Evolutionary conservation across 805 yeast species (phyloP), one percentile per base, ranked within the genome.

Genomic region (Zygoascus flipseniorum): DNA sequence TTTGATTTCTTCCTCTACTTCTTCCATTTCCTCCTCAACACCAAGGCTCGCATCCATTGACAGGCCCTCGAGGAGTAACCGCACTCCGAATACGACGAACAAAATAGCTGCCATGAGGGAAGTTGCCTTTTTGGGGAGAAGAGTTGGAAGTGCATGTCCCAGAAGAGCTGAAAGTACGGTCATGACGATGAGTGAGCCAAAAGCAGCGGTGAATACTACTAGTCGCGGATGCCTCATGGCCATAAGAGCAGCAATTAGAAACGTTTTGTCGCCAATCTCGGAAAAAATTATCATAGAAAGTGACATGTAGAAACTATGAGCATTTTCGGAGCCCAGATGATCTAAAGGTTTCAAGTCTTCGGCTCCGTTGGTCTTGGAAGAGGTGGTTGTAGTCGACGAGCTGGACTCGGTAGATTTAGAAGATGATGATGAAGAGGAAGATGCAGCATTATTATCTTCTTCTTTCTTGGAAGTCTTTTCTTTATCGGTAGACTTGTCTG

Each of bases 241-340:
- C 97, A 93, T 90, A 59, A 93, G 76, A 1, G 97, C 98, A 37
- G 99, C 97, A 62, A 93, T 89, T 59, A 93, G 77, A 66, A 93
- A 93, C 0, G 99, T 93, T 72, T 93, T 93, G 69, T 93, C 99
- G 55, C 99, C 99, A 55, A 93, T 85, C 69, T 93, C 99, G 31
- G 96, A 86, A n/a, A 89, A 86, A 32, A 87, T 72, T 64, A 93
- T 93, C 99, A 93, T 93, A 14, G 92, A 80, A 35, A 83, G 72
- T 1, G 98, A 80, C 83, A 92, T 81, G 55, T 86, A 62, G 60
- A 93, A 85, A 2, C 95, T 78, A 58, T 79, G 60, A 43, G 62
- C 48, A 31, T 44, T 46, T 5, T 49, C 39, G 32, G 26, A 37
- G 11, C 16, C 18, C 13, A 26, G 18, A 16, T 13, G 37, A 31